These are phyloP conservation scores for Penicillium silybi DNA, from an alignment of 495 filamentous ascomycete genomes.

Conservation along the genomic window DNA sequence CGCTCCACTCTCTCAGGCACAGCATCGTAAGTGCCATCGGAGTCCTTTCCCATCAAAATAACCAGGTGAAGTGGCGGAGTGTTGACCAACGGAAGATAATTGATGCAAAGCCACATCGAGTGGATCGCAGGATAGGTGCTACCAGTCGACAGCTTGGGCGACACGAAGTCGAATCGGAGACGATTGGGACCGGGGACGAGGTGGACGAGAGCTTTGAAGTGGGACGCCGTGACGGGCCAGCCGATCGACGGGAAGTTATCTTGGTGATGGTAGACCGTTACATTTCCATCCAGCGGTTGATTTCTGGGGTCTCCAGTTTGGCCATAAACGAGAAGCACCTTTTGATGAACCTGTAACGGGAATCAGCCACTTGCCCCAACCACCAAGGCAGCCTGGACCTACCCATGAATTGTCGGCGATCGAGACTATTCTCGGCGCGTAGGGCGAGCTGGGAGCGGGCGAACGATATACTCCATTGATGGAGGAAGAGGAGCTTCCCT, in stretches of 20 bases:
- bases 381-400: constrained; percentile 14
- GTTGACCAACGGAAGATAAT: constrained; percentile 75
- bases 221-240: constrained; percentile 82
- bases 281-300: constrained; percentile 68
- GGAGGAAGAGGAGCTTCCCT: constrained; percentile 46
- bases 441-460: constrained; percentile 62
- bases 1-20: constrained; percentile 67
- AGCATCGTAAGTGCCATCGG: constrained; percentile 80
- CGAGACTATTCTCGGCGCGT: constrained; percentile 72
- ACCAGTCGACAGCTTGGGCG: constrained; percentile 70
- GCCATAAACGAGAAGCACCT: constrained; percentile 75
- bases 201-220: constrained; percentile 86
- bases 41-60: constrained; percentile 81
- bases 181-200: constrained; percentile 84
- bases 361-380: neutral
- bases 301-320: constrained; percentile 70
- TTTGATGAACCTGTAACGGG: constrained; percentile 72
- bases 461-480: constrained; percentile 48
- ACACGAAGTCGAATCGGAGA: constrained; percentile 79
- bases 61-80: constrained; percentile 80
- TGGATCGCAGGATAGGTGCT: constrained; percentile 66
- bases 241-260: constrained; percentile 73
- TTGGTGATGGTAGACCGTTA: constrained; percentile 78
- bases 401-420: constrained; percentile 82
- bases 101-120: constrained; percentile 72